Evolutionary conservation across 805 yeast species (phyloP), one percentile per base, ranked within the genome.

Genomic region (Nakazawaea ernobii): DNA sequence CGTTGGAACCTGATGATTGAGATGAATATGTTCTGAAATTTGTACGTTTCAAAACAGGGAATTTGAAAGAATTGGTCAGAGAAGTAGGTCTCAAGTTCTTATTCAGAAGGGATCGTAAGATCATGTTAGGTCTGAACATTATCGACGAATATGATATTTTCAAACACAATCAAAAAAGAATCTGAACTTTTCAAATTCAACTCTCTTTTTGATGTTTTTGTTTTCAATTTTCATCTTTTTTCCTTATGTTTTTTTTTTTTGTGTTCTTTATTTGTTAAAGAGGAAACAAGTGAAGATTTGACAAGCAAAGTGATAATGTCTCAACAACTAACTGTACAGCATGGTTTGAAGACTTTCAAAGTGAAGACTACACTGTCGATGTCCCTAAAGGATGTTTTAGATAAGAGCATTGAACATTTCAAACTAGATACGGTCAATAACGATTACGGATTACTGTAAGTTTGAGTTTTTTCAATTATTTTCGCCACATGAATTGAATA

Each of bases 331-430:
- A 41, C 44, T 3, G 14, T 33, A 20, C 44, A 41, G 26, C 20
- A 41, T 33, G 44, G 37, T 11, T 41, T 41, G 30, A 47, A 38
- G 27, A 37, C 62, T 1, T 60, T 60, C 52, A 71, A 63, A 48
- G 52, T 59, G 32, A 67, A 63, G 42, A 61, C 64, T 2, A 49
- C 66, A 1, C 69, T 74, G 0, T 63, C 68, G 4, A 64, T 65
- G 13, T 55, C 65, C 1, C 52, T 74, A 36, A 59, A 63, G 20
- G 73, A 72, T 32, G 63, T 71, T 1, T 50, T 73, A 7, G 52
- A 52, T 5, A 58, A 61, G 32, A 62, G 68, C n/a, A 56, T 70
- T 17, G 44, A 49, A 0, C 69, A 70, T 50, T 74, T 73, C 54
- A 65, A 65, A 35, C 45, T 75, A 33, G 46, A 61, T 26, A 15